These are phyloP conservation scores for Physcomitrellopsis africana DNA, from an alignment of 225 moss, liverwort and hornwort genomes.

Conservation along the genomic window DNA sequence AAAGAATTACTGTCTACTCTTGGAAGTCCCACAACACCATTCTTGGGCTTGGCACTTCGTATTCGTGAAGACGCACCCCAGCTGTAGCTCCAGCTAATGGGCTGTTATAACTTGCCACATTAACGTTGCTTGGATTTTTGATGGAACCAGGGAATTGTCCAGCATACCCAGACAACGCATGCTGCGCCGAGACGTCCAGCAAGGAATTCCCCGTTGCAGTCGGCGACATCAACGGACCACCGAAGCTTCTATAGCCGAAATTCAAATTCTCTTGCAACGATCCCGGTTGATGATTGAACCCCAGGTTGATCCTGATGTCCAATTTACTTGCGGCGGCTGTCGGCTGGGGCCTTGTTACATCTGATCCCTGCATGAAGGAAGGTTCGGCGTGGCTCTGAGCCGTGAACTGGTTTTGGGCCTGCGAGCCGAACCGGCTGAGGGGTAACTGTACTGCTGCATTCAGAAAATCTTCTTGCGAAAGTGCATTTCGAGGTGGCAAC, in stretches of 20 bases:
- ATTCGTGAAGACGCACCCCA: constrained; percentile 36
- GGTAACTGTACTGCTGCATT: background rate
- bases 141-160: constrained; percentile 29
- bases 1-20: constrained; percentile 13
- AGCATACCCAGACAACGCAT: constrained; percentile 19
- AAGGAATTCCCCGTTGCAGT: constrained; percentile 26
- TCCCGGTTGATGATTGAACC: constrained; percentile 14
- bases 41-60: constrained; percentile 43
- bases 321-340: constrained; percentile 15
- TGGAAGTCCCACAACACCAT: constrained; percentile 58
- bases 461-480: constrained; percentile 22
- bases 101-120: background rate
- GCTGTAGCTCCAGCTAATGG: constrained; percentile 26
- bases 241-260: constrained; percentile 31
- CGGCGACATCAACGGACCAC: constrained; percentile 36
- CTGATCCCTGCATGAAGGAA: constrained; percentile 25
- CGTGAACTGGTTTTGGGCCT: background rate
- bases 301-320: constrained; percentile 32
- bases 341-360: background rate
- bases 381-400: constrained; percentile 16
- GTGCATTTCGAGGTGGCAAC: constrained; percentile 25
- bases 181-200: constrained; percentile 23
- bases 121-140: constrained; percentile 18
- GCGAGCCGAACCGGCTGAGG: constrained; percentile 28
- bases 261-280: constrained; percentile 10